phyloP scores from a whole-genome alignment of 306 rosid species.

The Pyrus bretschneideri region DNA sequence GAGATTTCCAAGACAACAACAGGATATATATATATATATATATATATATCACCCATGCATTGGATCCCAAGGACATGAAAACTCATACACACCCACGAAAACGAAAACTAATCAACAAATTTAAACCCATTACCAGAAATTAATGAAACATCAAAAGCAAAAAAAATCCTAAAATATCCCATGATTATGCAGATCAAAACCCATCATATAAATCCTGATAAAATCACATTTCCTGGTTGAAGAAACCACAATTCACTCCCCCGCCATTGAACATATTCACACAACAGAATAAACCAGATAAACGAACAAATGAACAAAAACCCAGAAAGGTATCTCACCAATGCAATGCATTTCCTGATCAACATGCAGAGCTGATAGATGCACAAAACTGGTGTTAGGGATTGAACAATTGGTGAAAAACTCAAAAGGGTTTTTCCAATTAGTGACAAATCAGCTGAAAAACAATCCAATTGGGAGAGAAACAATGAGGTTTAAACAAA shows the following conservation, averaged over 20 bases:
- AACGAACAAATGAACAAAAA: conserved; percentile 8
- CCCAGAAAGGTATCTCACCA: conserved; percentile 24
- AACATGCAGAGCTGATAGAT: conserved; percentile 20
- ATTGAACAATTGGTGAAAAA: conserved; percentile 14
- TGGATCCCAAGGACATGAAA: conserved; percentile 12
- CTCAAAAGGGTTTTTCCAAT: not conserved
- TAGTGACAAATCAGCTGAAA: not conserved
- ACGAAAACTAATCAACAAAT: conserved; percentile 2
- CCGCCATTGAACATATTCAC: conserved; percentile 18
- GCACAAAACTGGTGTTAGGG: conserved; percentile 24
- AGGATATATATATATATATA: not conserved
- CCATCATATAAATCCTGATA: conserved; percentile 16
- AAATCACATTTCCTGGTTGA: not conserved
- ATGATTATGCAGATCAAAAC: conserved; percentile 19
- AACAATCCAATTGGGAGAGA: not conserved
- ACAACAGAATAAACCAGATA: not conserved
- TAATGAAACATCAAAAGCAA: not conserved
- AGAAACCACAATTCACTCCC: conserved; percentile 12
- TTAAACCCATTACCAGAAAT: conserved; percentile 4
- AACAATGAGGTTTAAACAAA: not conserved
- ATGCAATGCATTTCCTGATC: conserved; percentile 10
- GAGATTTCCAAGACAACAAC: conserved; percentile 5
- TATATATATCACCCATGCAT: conserved; percentile 30
- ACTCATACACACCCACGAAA: conserved; percentile 6
- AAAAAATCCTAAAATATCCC: conserved; percentile 2